Evolutionary conservation across 805 yeast genomes (phyloP), one percentile per base, ranked within the genome.

Genomic region (Isabelozyma heimii): DNA sequence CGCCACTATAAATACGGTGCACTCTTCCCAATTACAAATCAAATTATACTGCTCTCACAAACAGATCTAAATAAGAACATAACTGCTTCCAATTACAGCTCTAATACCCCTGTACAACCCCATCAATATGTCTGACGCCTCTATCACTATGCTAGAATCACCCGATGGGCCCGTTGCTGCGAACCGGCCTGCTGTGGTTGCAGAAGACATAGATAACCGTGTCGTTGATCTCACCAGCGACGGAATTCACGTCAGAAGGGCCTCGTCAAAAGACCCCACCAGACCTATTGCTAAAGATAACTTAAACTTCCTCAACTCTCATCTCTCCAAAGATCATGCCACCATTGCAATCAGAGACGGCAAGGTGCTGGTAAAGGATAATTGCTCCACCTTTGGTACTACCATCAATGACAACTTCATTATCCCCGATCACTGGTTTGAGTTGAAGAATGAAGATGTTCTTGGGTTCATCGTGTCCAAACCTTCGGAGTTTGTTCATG

Each of bases 271-370:
- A 38, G 72, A 68, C 50, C 35, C 50, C 8, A 39, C 51, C 16
- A 56, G 76, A 44, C 44, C 46, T 17, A 63, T 71, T 16, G 51
- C 49, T 24, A 42, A 52, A n/a, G 50, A 60, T 43, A 73, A 73
- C 53, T 61, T 73, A 47, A 56, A 47, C 52, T 65, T 73, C 52
- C 50, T 54, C 28, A 66, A 68, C 51, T 51, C 65, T 39, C 77
- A 73, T 53, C 53, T 74, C 42, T 71, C 76, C 8, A 72, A 71
- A 53, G 41, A 52, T 5, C 79, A 74, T 52, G 77, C 77, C 8
- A 47, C 50, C 14, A 45, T 72, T 33, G 50, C 49, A 46, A 41
- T 47, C 39, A 48, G 41, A 4, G 52, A 62, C 27, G 60, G 58
- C 13, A 38, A 26, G 12, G 56, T 72, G 33, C 56, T 46, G 37